phyloP scores from a whole-genome alignment of 768 basidiomycete genomes.

The Mycena pura region DNA sequence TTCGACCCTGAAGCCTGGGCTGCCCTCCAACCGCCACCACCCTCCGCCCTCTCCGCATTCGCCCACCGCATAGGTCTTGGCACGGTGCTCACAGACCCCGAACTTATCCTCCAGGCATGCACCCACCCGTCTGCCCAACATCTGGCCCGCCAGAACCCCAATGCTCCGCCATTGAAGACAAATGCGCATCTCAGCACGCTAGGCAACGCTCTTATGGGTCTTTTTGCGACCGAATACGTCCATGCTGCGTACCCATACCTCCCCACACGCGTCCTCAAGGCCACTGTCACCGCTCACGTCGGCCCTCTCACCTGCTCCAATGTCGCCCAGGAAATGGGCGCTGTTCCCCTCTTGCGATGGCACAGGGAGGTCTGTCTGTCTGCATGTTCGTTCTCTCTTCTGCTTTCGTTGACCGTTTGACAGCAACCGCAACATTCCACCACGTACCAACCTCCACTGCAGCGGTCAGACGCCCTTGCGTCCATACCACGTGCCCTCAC shows the following conservation, averaged over 20 bases:
- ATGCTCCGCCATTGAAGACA: constrained; percentile 58
- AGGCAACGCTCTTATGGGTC: constrained; percentile 89
- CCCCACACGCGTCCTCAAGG: constrained; percentile 90
- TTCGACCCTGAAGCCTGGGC: constrained; percentile 78
- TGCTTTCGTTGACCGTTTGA: constrained; percentile 1
- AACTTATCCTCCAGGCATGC: constrained; percentile 73
- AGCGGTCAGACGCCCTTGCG: constrained; percentile 88
- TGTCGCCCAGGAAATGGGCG: constrained; percentile 88
- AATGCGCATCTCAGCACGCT: constrained; percentile 80
- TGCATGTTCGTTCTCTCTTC: background rate
- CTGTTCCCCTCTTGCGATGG: constrained; percentile 80
- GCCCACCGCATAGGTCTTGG: constrained; percentile 78
- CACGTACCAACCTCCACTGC: constrained; percentile 51
- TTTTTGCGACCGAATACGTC: constrained; percentile 88
- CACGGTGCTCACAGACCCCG: constrained; percentile 57
- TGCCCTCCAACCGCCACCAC: constrained; percentile 71
- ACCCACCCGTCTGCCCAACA: constrained; percentile 76
- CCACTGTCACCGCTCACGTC: constrained; percentile 90
- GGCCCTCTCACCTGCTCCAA: constrained; percentile 84
- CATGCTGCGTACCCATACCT: constrained; percentile 85
- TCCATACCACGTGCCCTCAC: constrained; percentile 87
- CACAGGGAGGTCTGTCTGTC: constrained; percentile 71
- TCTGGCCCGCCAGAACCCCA: constrained; percentile 63
- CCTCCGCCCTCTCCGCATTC: constrained; percentile 76
- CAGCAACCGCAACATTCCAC: constrained; percentile 53